Evolutionary conservation across 1,139 yeast species (phyloP).

Genomic region (Hyphopichia khmerensis): DNA sequence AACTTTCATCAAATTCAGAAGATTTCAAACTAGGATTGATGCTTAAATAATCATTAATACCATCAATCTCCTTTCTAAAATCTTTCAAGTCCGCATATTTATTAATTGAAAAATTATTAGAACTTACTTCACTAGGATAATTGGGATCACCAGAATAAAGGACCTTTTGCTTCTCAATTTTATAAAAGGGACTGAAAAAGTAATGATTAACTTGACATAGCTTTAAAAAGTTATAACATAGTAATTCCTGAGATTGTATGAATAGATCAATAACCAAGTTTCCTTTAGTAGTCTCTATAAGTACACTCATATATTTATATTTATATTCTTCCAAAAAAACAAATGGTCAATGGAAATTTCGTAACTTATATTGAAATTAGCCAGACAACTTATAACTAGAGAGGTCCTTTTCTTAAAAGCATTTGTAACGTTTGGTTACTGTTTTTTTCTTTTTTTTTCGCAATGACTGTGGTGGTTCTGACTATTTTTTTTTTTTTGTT

Average conservation of each 20-base stretch:
- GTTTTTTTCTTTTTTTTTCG: not conserved
- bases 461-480: conserved; percentile 3
- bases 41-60: conserved; percentile 4
- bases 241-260: conserved; percentile 31
- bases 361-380: not conserved
- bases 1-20: conserved; percentile 24
- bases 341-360: not conserved
- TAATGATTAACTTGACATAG: conserved; percentile 54
- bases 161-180: conserved; percentile 33
- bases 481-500: too few relatives aligned
- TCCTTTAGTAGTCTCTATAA: conserved; percentile 57
- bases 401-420: not conserved
- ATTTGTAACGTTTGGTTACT: too few relatives aligned
- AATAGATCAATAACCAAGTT: conserved; percentile 53
- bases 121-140: conserved; percentile 29
- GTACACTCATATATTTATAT: conserved; percentile 49
- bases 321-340: too few relatives aligned
- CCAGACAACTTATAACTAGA: not conserved
- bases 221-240: conserved; percentile 50
- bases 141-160: conserved; percentile 51
- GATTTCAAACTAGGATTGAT: not conserved
- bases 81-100: conserved; percentile 7
- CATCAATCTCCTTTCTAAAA: not conserved
- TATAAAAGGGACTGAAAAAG: conserved; percentile 51
- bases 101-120: conserved; percentile 20